Percentiles rank a stretch among this genome's conserved stretches.
These are phyloP conservation scores for Monosporascus sp. DNA, from an alignment of 2,329 filamentous ascomycete genomes.

Conservation along the genomic window DNA sequence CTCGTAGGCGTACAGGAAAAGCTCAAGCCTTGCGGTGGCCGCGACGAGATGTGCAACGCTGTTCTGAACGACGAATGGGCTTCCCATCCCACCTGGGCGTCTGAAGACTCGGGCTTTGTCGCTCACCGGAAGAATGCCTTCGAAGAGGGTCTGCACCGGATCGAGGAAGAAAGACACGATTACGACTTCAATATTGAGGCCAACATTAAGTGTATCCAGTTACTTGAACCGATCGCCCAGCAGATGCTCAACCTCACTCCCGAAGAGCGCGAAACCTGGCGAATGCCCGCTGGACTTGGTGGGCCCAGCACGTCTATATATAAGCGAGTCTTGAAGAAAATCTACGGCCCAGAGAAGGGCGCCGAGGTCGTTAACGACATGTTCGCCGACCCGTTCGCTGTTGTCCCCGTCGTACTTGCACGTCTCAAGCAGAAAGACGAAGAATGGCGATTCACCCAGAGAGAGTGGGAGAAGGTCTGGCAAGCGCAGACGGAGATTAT, in stretches of 20 bases:
- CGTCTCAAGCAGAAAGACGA: slow-evolving; percentile 94
- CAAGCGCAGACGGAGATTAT: slow-evolving; percentile 90
- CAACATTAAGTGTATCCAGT: slow-evolving; percentile 89
- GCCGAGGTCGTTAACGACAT: slow-evolving; percentile 82
- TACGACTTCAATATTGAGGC: slow-evolving; percentile 98
- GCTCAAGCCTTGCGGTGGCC: slow-evolving; percentile 85
- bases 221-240: slow-evolving; percentile 89
- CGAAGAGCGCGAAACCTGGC: slow-evolving; percentile 66
- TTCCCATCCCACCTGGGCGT: slow-evolving; percentile 97
- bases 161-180: slow-evolving; percentile 96
- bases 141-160: slow-evolving; percentile 89
- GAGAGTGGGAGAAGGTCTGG: slow-evolving; percentile 99
- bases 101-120: slow-evolving; percentile 95
- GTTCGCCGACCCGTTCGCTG: slow-evolving; percentile 75
- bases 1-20: slow-evolving; percentile 52
- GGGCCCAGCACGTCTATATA: slow-evolving; percentile 96
- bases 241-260: slow-evolving; percentile 77
- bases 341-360: slow-evolving; percentile 82
- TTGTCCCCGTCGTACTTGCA: slow-evolving; percentile 82
- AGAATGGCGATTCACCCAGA: slow-evolving; percentile 93
- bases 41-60: slow-evolving; percentile 87
- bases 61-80: slow-evolving; percentile 98
- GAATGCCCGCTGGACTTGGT: slow-evolving; percentile 76
- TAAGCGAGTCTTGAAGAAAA: slow-evolving; percentile 94
- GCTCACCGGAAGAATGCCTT: slow-evolving; percentile 95